Percentiles rank a stretch among this genome's conserved stretches.
Evolutionary conservation across 108 stramenopile species (phyloP).

Genomic region (Skeletonema marinoi): DNA sequence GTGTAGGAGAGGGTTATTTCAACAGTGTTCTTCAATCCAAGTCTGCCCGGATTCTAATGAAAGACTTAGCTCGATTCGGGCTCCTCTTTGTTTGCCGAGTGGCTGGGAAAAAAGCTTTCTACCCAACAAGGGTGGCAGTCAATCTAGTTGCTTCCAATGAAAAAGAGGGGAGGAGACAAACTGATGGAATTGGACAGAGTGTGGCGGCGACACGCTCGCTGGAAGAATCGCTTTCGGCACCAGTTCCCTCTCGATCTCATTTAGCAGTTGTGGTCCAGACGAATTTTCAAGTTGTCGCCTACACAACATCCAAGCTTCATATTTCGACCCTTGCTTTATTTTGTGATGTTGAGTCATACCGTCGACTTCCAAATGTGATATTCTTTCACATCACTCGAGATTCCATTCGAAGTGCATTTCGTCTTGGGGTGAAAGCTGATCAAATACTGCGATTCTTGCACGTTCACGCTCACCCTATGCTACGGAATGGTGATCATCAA

Average conservation of each 20-base stretch:
- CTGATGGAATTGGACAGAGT: conserved; percentile 23
- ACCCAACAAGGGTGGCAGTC: conserved; percentile 82
- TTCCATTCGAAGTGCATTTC: conserved; percentile 78
- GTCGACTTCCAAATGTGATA: conserved; percentile 85
- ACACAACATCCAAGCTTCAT: conserved; percentile 81
- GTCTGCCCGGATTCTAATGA: conserved; percentile 61
- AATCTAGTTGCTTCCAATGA: conserved; percentile 61
- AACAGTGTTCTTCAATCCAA: conserved; percentile 55
- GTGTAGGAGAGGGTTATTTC: conserved; percentile 78
- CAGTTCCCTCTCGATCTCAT: conserved; percentile 71
- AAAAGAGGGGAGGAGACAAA: conserved; percentile 19
- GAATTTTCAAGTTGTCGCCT: conserved; percentile 91
- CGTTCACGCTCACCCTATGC: conserved; percentile 87
- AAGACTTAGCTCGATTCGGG: conserved; percentile 79
- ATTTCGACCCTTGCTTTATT: conserved; percentile 87
- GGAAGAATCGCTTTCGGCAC: conserved; percentile 65
- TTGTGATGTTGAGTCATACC: conserved; percentile 77
- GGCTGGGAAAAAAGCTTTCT: conserved; percentile 69
- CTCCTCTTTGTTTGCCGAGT: conserved; percentile 67
- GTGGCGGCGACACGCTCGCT: conserved; percentile 63
- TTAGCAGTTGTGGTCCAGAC: conserved; percentile 90
- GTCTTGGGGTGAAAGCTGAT: conserved; percentile 72
- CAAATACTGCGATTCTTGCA: conserved; percentile 90
- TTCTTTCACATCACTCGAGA: conserved; percentile 86
- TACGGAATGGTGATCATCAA: conserved; percentile 52